Base-by-base conservation (phyloP, 345 rosid species). In the Euphorbia peplus region DNA sequence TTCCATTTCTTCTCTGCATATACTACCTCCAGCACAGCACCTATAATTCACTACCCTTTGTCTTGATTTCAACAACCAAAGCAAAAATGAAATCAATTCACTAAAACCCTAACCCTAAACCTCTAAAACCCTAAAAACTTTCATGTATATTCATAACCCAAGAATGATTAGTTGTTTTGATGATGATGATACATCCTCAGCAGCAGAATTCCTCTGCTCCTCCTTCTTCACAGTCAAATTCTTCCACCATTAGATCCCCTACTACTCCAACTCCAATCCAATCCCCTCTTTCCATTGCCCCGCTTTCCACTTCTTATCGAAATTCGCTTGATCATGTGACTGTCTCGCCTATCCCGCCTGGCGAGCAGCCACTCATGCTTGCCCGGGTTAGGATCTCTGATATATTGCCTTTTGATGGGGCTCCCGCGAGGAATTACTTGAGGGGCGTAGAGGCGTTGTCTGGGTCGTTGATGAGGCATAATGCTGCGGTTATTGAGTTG, bases 391-490 rank as follows among this genome's bases (percentile, higher is more conserved):
- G 95, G 56, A 78, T 95, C 18, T 85, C 86, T 14, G 96, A 95
- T 44, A 79, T 95, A 30, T 39, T 81, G 18, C 83, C 92, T 21
- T 87, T 88, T 50, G 97, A 91, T 51, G 99, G 99, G 55, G 88
- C 91, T 46, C 92, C 97, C 29, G 68, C 73, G 9, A 83, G 80
- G 39, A 32, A 85, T 18, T 95, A 88, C 71, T 56, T 64, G 26
- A 84, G 82, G 84, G 95, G 97, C 3, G 95, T 91, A 26, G 99
- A 91, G 81, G 85, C 90, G 28, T 76, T 91, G 24, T 86, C 96
- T n/a, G 82, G 84, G 60, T 95, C 99, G 50, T 72, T 95, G 80
- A 86, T 81, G 82, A 82, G 87, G 70, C 83, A 86, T 70, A 95
- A 95, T 75, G 93, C 99, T 8, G 95, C 87, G 3, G 86, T 91